These are phyloP conservation scores for Botryotinia narcissicola DNA, from an alignment of 2,329 filamentous ascomycete species.

Conservation along the genomic window DNA sequence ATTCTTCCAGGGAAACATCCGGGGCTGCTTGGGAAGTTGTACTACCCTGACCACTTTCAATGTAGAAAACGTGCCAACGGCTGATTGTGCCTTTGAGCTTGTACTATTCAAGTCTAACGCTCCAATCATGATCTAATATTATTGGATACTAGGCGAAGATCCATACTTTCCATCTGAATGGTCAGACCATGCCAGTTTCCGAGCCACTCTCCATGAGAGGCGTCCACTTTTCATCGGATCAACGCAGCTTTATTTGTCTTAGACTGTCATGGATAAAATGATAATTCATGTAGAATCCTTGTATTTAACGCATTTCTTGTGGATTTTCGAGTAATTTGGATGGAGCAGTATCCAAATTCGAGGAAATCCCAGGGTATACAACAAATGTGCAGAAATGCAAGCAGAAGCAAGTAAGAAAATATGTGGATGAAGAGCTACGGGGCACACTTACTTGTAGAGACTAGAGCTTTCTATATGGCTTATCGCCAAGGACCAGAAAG, in stretches of 20 bases:
- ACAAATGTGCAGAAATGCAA: slow-evolving; percentile 6
- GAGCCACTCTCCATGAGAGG: neutral
- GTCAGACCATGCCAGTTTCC: neutral
- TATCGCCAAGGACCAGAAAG: slow-evolving; percentile 15
- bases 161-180: neutral
- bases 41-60: neutral
- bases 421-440: slow-evolving; percentile 9
- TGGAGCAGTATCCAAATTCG: slow-evolving; percentile 3
- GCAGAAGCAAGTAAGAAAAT: slow-evolving; percentile 4
- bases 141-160: slow-evolving; percentile 9
- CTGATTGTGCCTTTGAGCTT: neutral
- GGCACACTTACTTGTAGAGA: slow-evolving; percentile 7
- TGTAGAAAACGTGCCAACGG: slow-evolving; percentile 18
- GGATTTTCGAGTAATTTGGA: slow-evolving; percentile 13
- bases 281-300: slow-evolving; percentile 11
- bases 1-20: slow-evolving; percentile 6
- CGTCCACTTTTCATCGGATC: slow-evolving; percentile 2
- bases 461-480: slow-evolving; percentile 9
- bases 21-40: slow-evolving; percentile 1
- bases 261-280: slow-evolving; percentile 13
- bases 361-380: neutral
- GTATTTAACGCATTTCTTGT: slow-evolving; percentile 8
- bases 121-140: neutral
- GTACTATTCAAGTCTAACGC: neutral
- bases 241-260: neutral